Base-by-base conservation (phyloP, 371 early-diverging fungal species). In the Zancudomyces culisetae region DNA sequence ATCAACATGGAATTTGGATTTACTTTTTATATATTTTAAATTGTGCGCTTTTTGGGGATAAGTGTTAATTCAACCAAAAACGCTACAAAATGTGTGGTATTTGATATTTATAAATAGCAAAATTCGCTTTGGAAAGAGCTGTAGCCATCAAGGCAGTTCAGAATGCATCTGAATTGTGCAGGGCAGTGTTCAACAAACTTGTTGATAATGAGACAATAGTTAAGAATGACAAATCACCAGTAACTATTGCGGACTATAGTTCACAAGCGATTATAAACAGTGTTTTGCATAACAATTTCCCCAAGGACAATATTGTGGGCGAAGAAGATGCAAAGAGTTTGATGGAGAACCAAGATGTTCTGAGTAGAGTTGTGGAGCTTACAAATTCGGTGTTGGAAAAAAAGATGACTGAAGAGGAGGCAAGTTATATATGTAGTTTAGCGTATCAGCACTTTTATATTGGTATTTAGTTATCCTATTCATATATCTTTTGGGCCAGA, bases 231-330 rank as follows among this genome's bases (percentile, higher is more conserved):
- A 83, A 83, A 61, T 52, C 26, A 21, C 54, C 54, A 23, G 26
- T 29, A 15, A 57, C 85, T 4, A 91, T 94, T 28, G 97, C 94
- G 22, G 97, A 97, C 64, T 94, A 78, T 64, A 83, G 87, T 45
- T 84, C 90, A 15, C 97, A 97, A 68, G 95, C 95, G 3, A 79
- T 97, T n/a, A 84, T 97, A 42, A 91, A 89, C 69, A 64, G 77
- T 1, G 67, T 80, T 45, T 71, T 95, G 20, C 61, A 72, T 49
- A 56, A 74, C 49, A 60, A 74, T 43, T 92, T 94, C 55, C 91
- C 93, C 19, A 42, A 75, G 4, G 90, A 91, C 61, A 83, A 82
- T 22, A 83, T 94, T 49, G 82, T 95, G 3, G 94, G 93, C 40
- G 97, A 96, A 63, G 95, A 96, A 59, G 90, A 92, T 49, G 74